A percentile compares a stretch with the other conserved stretches of the same genome.
Evolutionary conservation across 140 eudicot species (phyloP).

Genomic region (Cichorium intybus): DNA sequence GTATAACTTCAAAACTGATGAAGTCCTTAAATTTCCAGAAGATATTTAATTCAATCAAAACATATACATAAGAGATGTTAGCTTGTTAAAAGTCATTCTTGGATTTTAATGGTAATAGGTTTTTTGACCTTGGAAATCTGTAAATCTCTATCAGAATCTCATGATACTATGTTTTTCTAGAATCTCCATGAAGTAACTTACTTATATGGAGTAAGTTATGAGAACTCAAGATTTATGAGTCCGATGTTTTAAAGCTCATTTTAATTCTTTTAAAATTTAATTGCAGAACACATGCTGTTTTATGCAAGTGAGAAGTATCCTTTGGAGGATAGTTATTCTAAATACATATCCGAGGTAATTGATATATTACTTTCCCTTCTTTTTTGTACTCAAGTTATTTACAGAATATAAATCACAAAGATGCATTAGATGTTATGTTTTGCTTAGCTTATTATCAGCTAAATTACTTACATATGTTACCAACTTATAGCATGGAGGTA

Average conservation of each 20-base stretch:
- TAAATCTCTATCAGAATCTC: neutral
- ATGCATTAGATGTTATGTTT: neutral
- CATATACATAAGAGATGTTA: neutral
- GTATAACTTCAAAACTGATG: neutral
- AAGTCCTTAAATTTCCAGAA: neutral
- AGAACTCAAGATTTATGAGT: neutral
- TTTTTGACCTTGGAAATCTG: neutral
- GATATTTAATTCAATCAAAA: neutral
- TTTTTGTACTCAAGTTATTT: neutral
- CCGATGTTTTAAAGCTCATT: neutral
- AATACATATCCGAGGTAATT: slow-evolving; percentile 77
- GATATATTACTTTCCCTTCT: neutral
- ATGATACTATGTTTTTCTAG: neutral
- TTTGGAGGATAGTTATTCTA: slow-evolving; percentile 88
- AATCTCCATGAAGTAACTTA: neutral
- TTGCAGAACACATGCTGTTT: slow-evolving; percentile 92
- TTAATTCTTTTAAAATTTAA: neutral
- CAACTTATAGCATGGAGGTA: slow-evolving; percentile 77
- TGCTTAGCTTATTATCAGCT: slow-evolving; percentile 9
- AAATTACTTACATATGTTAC: neutral
- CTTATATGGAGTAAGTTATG: neutral
- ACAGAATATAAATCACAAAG: neutral
- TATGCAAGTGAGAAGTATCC: slow-evolving; percentile 98
- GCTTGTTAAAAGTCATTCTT: neutral
- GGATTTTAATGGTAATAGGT: neutral